Conservation (phyloP, 495 filamentous ascomycete species). For the Penicillium macrosclerotiorum region DNA sequence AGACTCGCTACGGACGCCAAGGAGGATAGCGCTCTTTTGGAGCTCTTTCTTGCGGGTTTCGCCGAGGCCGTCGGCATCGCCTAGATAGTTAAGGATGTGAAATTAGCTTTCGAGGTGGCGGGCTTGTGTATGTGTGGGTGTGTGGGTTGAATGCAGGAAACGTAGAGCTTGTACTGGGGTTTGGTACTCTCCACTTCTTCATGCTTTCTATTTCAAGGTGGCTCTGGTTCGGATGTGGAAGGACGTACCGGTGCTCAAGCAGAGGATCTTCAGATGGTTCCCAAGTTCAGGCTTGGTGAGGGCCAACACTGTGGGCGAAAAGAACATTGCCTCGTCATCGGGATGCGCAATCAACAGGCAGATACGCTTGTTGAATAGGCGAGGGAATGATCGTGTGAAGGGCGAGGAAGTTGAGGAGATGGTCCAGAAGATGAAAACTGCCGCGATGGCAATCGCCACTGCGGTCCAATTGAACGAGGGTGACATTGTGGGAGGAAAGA, state of each 20-base stretch:
- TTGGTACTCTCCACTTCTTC: too few species aligned
- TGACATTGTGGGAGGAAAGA: conserved; percentile 9
- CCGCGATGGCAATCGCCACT: conserved; percentile 31
- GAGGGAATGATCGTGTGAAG: conserved; percentile 66
- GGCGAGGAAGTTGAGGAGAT: conserved; percentile 57
- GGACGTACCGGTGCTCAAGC: conserved; percentile 73
- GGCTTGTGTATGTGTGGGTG: background rate
- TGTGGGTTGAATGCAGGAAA: too few species aligned
- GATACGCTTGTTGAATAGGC: conserved; percentile 73
- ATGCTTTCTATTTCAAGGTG: background rate
- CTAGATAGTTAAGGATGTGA: conserved; percentile 32
- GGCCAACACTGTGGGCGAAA: conserved; percentile 80
- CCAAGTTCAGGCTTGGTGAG: conserved; percentile 71
- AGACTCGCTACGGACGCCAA: conserved; percentile 69
- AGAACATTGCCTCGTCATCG: conserved; percentile 99
- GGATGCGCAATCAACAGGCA: conserved; percentile 93
- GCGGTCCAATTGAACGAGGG: conserved; percentile 28
- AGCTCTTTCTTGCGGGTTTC: conserved; percentile 80
- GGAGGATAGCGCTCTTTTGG: conserved; percentile 65
- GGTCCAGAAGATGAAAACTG: conserved; percentile 45
- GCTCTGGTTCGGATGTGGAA: conserved; percentile 13
- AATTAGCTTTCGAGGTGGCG: background rate
- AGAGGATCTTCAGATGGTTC: conserved; percentile 92
- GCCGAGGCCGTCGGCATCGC: conserved; percentile 85
- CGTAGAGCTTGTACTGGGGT: too few species aligned